Conservation (phyloP, 208 protist species). For the Trypanosoma vivax region DNA sequence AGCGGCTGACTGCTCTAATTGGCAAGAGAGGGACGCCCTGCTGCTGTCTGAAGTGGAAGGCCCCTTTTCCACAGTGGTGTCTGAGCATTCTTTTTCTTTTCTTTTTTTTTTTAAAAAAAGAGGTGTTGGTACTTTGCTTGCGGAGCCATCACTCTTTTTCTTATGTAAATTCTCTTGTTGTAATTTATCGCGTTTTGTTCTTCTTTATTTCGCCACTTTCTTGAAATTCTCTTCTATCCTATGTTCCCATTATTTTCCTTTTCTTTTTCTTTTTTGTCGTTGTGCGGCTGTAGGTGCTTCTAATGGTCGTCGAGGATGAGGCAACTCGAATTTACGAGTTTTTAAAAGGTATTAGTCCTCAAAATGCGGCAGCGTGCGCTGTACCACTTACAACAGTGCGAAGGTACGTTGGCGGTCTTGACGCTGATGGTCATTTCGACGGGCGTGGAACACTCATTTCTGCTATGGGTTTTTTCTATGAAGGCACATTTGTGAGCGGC, state of each 20-base stretch:
- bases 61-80: neutral
- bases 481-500: conserved; percentile 37
- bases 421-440: conserved; percentile 23
- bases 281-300: neutral
- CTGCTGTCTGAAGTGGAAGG: neutral
- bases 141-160: neutral
- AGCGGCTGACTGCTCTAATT: neutral
- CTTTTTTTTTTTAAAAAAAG: neutral
- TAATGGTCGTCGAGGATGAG: neutral
- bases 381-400: conserved; percentile 7
- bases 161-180: neutral
- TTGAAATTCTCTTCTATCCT: neutral
- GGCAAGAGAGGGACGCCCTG: neutral
- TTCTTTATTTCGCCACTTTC: neutral
- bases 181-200: conserved; percentile 3
- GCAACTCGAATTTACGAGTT: conserved; percentile 11
- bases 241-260: neutral
- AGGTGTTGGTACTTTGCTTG: neutral
- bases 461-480: conserved; percentile 60
- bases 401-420: conserved; percentile 18
- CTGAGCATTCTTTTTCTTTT: neutral
- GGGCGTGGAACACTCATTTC: conserved; percentile 37
- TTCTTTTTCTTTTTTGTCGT: neutral
- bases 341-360: conserved; percentile 4
- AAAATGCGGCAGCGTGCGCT: neutral